Conservation (phyloP, 148 eudicot genomes). For the Polygonum aviculare region DNA sequence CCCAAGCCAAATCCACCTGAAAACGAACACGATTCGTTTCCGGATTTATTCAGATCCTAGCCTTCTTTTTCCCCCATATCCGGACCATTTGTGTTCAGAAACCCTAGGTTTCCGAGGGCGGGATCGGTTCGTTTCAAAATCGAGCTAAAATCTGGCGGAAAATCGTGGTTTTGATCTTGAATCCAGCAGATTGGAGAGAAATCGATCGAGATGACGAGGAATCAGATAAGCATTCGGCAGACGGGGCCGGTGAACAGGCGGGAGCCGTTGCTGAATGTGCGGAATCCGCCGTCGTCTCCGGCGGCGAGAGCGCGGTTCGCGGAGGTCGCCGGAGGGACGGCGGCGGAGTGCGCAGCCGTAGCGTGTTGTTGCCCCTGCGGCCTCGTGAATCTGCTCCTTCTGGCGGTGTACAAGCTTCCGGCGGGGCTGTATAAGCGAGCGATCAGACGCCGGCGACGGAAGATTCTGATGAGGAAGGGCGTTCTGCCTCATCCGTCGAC, state of each 20-base stretch:
- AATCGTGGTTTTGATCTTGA: background rate
- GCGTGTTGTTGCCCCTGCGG: constrained; percentile 55
- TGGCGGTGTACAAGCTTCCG: constrained; percentile 39
- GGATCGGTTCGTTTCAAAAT: background rate
- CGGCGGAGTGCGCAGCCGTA: constrained; percentile 56
- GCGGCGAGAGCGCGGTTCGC: constrained; percentile 19
- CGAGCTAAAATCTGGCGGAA: background rate
- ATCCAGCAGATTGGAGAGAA: background rate
- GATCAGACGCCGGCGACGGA: background rate
- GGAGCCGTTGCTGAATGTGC: background rate
- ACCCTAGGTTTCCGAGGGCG: background rate
- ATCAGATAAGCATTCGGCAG: constrained; percentile 7
- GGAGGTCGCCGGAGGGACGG: constrained; percentile 51
- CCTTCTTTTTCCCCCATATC: background rate
- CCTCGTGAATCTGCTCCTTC: constrained; percentile 27
- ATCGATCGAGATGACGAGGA: background rate
- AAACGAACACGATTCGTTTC: background rate
- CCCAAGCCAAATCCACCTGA: background rate
- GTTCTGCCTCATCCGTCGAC: constrained; percentile 1
- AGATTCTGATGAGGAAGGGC: constrained; percentile 3
- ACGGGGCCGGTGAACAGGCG: background rate
- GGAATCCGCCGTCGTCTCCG: background rate
- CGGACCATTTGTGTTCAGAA: background rate
- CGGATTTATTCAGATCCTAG: background rate
- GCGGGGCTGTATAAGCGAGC: constrained; percentile 40